A percentile compares a stretch with the other conserved stretches of the same genome.
Conservation (phyloP, 345 rosid species). For the Cochlearia excelsa region DNA sequence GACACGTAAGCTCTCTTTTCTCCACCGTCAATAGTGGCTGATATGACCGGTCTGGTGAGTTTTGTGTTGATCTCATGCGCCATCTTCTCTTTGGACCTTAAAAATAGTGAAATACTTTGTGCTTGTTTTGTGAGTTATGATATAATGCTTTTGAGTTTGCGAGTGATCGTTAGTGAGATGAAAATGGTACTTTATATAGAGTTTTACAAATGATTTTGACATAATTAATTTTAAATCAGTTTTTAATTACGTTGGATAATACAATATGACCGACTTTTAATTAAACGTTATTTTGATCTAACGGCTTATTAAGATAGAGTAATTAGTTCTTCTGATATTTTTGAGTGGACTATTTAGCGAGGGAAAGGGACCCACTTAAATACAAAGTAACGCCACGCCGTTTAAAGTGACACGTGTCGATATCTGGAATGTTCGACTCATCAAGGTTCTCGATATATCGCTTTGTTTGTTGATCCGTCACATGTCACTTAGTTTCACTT, state of each 20-base stretch:
- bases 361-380: constrained; percentile 3
- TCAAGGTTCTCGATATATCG: constrained; percentile 11
- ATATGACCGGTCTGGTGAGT: constrained; percentile 7
- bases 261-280: constrained; percentile 22
- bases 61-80: constrained; percentile 28
- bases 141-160: background rate
- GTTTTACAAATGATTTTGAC: constrained; percentile 9
- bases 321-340: background rate
- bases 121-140: constrained; percentile 3
- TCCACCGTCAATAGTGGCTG: constrained; percentile 27
- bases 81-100: constrained; percentile 17
- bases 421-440: constrained; percentile 22
- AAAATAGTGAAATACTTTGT: background rate
- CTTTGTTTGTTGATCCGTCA: constrained; percentile 31
- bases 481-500: constrained; percentile 1
- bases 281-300: constrained; percentile 22
- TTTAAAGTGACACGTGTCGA: constrained; percentile 15
- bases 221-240: constrained; percentile 8
- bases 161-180: constrained; percentile 23
- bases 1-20: constrained; percentile 48
- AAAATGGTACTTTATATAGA: constrained; percentile 24
- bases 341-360: background rate
- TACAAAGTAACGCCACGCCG: constrained; percentile 18
- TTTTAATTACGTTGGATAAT: constrained; percentile 6
- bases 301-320: constrained; percentile 14